Conservation (phyloP, 2,329 filamentous ascomycete species). For the Fusarium bulbicola region DNA sequence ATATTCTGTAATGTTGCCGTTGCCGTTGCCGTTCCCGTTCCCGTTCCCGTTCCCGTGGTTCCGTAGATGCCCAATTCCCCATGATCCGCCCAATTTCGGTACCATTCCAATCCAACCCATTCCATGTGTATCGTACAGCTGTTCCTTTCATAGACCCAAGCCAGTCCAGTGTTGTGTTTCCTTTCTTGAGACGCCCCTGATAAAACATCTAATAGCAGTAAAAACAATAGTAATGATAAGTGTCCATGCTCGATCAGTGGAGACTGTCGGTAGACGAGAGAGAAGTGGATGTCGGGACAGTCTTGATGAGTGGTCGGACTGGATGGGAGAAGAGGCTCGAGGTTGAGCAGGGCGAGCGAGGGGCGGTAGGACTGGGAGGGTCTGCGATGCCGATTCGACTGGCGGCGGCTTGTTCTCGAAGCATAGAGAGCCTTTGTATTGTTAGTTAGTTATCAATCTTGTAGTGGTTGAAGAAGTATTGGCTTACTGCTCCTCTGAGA, state of each 20-base stretch:
- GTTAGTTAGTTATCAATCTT: background rate
- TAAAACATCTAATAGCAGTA: background rate
- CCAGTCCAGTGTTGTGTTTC: conserved; percentile 8
- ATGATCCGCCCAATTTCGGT: conserved; percentile 5
- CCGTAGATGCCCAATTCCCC: conserved; percentile 13
- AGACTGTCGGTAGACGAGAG: conserved; percentile 40
- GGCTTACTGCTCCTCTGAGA: conserved; percentile 68
- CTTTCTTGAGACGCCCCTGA: conserved; percentile 20
- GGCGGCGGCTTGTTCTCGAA: conserved; percentile 63
- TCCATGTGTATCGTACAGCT: conserved; percentile 23
- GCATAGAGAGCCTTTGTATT: conserved; percentile 55
- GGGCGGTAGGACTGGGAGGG: conserved; percentile 35
- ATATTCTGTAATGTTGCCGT: conserved; percentile 3
- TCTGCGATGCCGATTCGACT: conserved; percentile 58
- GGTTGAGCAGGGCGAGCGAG: conserved; percentile 37
- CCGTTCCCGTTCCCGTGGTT: conserved; percentile 14
- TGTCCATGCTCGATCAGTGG: conserved; percentile 2
- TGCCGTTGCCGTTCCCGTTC: too few relatives aligned
- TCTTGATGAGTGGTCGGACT: conserved; percentile 34
- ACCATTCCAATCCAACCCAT: background rate
- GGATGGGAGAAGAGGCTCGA: conserved; percentile 39
- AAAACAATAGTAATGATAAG: background rate
- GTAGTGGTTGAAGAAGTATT: background rate
- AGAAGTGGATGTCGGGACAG: conserved; percentile 30
- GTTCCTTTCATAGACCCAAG: conserved; percentile 8